These are phyloP conservation scores for Talaromyces sp. DNA, from an alignment of 2,329 filamentous ascomycete species.

Conservation along the genomic window DNA sequence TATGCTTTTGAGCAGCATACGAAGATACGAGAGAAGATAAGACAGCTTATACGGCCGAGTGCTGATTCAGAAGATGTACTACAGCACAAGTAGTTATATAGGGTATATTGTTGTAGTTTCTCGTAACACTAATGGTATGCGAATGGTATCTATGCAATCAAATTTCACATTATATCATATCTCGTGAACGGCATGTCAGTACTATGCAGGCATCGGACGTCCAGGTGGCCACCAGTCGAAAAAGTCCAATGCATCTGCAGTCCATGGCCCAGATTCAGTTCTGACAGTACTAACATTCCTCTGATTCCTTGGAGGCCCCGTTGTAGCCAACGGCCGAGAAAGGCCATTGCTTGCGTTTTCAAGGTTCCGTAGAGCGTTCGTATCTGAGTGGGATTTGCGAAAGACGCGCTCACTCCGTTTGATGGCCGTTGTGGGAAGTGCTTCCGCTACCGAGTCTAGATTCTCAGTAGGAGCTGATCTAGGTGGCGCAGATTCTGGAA, in stretches of 20 bases:
- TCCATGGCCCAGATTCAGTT: constrained; percentile 41
- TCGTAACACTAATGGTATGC: not conserved
- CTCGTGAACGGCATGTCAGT: not conserved
- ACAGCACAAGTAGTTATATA: not conserved
- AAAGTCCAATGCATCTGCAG: constrained; percentile 40
- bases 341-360: constrained; percentile 14
- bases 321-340: constrained; percentile 20
- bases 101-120: not conserved
- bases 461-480: not conserved
- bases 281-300: constrained; percentile 19
- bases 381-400: constrained; percentile 38
- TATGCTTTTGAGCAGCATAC: not conserved
- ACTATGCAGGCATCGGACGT: constrained; percentile 31
- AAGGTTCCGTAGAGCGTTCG: constrained; percentile 27
- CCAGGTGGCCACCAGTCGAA: constrained; percentile 45
- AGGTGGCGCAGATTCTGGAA: not conserved
- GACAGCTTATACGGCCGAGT: not conserved
- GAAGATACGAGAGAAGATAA: not conserved
- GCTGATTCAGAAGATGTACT: not conserved
- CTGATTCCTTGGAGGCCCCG: constrained; percentile 22
- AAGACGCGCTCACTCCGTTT: constrained; percentile 19
- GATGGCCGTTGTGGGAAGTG: not conserved
- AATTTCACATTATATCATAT: not conserved
- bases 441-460: not conserved
- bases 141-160: constrained; percentile 1